phyloP scores from a whole-genome alignment of 352 stramenopile species.

The Chrysophaeum taylorii region DNA sequence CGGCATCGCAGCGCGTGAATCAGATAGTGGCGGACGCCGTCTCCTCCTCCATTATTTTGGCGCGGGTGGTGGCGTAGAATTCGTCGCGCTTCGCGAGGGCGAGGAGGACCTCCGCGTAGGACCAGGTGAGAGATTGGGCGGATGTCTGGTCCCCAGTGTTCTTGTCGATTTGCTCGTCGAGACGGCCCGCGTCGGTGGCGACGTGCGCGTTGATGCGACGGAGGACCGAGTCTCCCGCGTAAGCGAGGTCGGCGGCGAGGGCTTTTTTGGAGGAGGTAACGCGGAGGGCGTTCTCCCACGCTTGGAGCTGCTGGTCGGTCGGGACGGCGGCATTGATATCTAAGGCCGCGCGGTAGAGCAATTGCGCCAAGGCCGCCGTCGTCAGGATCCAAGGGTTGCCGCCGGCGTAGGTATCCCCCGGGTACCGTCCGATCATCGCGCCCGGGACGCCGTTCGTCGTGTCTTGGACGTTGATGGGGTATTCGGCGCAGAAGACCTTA shows the following conservation, averaged over 20 bases:
- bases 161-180: constrained; percentile 24
- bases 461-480: constrained; percentile 20
- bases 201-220: constrained; percentile 20
- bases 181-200: constrained; percentile 2
- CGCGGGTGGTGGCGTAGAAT: too few relatives aligned
- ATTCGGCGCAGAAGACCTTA: constrained; percentile 23
- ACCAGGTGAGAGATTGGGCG: constrained; percentile 23
- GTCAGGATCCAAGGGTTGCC: constrained; percentile 23
- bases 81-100: background rate
- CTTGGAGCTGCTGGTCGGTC: background rate
- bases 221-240: constrained; percentile 19
- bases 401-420: constrained; percentile 24
- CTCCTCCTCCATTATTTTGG: too few relatives aligned
- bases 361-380: constrained; percentile 19
- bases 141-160: constrained; percentile 23
- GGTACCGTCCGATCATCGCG: constrained; percentile 20
- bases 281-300: constrained; percentile 17
- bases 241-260: constrained; percentile 17
- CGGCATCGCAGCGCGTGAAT: too few relatives aligned
- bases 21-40: too few relatives aligned
- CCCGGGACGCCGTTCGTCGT: constrained; percentile 16
- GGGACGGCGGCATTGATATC: constrained; percentile 18
- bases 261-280: background rate
- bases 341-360: constrained; percentile 26
- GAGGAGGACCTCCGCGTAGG: constrained; percentile 12